A percentile compares a stretch with the other conserved stretches of the same genome.
Conservation (phyloP, 805 yeast species). For the Candida pini region DNA sequence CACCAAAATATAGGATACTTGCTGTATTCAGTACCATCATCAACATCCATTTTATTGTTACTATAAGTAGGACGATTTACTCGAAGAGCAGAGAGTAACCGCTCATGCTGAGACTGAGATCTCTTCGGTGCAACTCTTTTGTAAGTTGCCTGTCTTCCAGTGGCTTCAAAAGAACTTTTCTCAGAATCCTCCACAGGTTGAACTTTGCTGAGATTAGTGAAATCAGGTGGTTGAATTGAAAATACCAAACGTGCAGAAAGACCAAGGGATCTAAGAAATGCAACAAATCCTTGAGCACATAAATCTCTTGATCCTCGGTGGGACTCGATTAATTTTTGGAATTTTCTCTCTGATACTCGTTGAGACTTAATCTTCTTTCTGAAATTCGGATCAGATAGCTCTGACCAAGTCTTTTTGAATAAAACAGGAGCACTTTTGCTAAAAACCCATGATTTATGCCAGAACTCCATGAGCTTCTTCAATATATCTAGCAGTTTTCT, state of each 20-base stretch:
- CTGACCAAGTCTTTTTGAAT: conserved; percentile 44
- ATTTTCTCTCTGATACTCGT: conserved; percentile 34
- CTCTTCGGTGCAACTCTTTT: conserved; percentile 4
- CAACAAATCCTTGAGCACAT: conserved; percentile 84
- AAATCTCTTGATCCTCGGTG: conserved; percentile 71
- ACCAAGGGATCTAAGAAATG: conserved; percentile 63
- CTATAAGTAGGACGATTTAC: conserved; percentile 20
- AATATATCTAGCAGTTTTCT: conserved; percentile 73
- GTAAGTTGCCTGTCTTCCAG: conserved; percentile 3
- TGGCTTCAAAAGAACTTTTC: conserved; percentile 5
- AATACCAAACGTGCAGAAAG: conserved; percentile 70
- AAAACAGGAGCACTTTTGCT: conserved; percentile 43
- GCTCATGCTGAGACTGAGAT: conserved; percentile 23
- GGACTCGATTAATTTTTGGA: conserved; percentile 35
- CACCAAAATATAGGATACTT: conserved; percentile 81
- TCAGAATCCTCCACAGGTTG: conserved; percentile 7
- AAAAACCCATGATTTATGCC: conserved; percentile 34
- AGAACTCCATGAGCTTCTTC: conserved; percentile 57
- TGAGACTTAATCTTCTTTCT: conserved; percentile 13
- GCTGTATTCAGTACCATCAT: conserved; percentile 7
- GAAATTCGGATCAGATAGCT: conserved; percentile 23
- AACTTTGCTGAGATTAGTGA: conserved; percentile 36
- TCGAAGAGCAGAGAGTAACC: conserved; percentile 22
- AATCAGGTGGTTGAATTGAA: conserved; percentile 90
- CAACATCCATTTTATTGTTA: conserved; percentile 5